A percentile compares a stretch with the other conserved stretches of the same genome.
These are phyloP conservation scores for Grifola frondosa DNA, from an alignment of 1,284 basidiomycete species.

Conservation along the genomic window DNA sequence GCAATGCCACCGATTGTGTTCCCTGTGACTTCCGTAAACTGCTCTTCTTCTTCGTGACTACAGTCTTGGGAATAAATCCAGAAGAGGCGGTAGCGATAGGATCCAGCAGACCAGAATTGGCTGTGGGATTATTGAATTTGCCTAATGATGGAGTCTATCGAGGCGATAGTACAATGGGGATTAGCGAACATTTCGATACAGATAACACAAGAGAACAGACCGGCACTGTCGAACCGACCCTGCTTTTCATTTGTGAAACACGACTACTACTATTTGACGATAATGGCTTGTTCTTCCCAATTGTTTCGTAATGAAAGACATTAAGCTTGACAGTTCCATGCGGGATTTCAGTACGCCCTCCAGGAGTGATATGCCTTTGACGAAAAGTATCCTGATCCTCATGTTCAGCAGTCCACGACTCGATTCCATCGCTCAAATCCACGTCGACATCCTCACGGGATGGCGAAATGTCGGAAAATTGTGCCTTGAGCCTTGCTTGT, in stretches of 20 bases:
- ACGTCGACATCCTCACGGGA: conserved; percentile 4
- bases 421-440: conserved; percentile 11
- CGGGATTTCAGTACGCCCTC: too few relatives aligned
- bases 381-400: too few relatives aligned
- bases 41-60: not conserved
- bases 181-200: not conserved
- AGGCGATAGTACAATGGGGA: not conserved
- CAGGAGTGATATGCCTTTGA: too few relatives aligned
- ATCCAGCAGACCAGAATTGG: conserved; percentile 4
- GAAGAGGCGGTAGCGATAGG: conserved; percentile 7
- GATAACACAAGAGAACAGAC: too few relatives aligned
- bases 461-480: not conserved
- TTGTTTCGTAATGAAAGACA: too few relatives aligned
- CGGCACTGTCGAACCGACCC: too few relatives aligned
- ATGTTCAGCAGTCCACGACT: too few relatives aligned
- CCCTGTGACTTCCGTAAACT: not conserved
- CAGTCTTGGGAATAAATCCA: conserved; percentile 5
- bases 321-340: too few relatives aligned
- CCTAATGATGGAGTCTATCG: not conserved
- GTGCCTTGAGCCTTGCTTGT: not conserved
- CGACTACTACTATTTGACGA: too few relatives aligned
- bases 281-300: too few relatives aligned
- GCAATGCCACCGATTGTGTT: not conserved
- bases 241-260: too few relatives aligned
- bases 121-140: not conserved